phyloP scores from a whole-genome alignment of 2,329 filamentous ascomycete species.

The Mycosphaerella arachidis region DNA sequence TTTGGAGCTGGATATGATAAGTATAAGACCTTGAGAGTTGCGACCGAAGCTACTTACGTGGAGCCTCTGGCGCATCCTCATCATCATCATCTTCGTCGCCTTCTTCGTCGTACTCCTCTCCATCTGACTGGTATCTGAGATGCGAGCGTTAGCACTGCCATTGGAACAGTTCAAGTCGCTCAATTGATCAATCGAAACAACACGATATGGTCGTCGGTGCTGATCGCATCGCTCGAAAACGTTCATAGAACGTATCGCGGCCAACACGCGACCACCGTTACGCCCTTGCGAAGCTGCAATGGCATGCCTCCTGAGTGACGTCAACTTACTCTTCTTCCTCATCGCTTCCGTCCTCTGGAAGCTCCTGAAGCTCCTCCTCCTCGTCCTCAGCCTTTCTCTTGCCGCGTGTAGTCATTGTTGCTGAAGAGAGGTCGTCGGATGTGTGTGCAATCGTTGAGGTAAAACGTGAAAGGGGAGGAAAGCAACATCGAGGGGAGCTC shows the following conservation, averaged over 20 bases:
- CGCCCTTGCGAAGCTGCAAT: constrained; percentile 1
- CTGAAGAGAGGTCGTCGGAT: too few species aligned
- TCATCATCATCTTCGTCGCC: constrained; percentile 13
- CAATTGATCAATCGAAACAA: neutral
- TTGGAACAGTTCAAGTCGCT: neutral
- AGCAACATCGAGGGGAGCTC: neutral
- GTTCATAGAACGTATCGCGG: constrained; percentile 1
- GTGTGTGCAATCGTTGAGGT: neutral
- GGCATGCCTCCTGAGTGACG: constrained; percentile 5
- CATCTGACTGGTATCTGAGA: constrained; percentile 7
- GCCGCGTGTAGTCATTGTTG: constrained; percentile 38
- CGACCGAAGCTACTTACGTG: constrained; percentile 4
- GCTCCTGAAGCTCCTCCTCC: constrained; percentile 42
- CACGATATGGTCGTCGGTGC: neutral
- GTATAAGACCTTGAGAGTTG: neutral
- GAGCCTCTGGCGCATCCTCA: constrained; percentile 11
- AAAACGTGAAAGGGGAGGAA: neutral
- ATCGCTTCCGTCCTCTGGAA: constrained; percentile 42
- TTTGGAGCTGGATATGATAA: constrained; percentile 13
- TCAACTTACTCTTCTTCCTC: constrained; percentile 40
- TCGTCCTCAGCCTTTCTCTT: constrained; percentile 39
- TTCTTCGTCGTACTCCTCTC: constrained; percentile 14
- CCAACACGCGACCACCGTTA: neutral
- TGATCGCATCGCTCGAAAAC: neutral
- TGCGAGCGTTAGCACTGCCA: neutral